These are phyloP conservation scores for Suhomyces bolitotheri DNA, from an alignment of 1,139 yeast genomes.

Conservation along the genomic window DNA sequence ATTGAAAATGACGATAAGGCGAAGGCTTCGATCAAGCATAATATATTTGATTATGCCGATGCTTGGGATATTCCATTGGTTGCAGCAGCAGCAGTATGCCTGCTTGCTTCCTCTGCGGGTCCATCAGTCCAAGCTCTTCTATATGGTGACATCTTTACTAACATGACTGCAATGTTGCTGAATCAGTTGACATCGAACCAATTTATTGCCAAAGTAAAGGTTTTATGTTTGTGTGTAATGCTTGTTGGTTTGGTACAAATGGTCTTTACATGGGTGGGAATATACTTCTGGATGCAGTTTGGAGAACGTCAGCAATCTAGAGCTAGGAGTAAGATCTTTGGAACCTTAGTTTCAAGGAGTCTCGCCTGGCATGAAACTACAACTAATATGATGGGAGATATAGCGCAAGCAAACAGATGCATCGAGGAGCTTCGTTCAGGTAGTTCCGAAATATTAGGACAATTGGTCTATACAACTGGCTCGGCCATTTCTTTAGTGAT, in stretches of 20 bases:
- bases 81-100: slow-evolving; percentile 23
- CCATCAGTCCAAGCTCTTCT: slow-evolving; percentile 67
- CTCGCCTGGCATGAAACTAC: slow-evolving; percentile 63
- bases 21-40: slow-evolving; percentile 1
- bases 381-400: slow-evolving; percentile 56
- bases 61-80: slow-evolving; percentile 26
- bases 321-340: slow-evolving; percentile 49
- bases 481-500: slow-evolving; percentile 58
- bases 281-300: slow-evolving; percentile 62
- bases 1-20: not conserved
- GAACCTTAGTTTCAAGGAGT: slow-evolving; percentile 36
- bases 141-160: slow-evolving; percentile 63
- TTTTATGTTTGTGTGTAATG: slow-evolving; percentile 55
- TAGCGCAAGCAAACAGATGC: slow-evolving; percentile 69
- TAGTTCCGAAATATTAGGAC: slow-evolving; percentile 64
- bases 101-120: slow-evolving; percentile 47
- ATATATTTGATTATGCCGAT: slow-evolving; percentile 29
- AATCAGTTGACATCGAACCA: slow-evolving; percentile 28
- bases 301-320: slow-evolving; percentile 72
- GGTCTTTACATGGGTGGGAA: slow-evolving; percentile 55
- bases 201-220: slow-evolving; percentile 47
- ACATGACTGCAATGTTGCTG: slow-evolving; percentile 41
- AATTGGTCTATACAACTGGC: slow-evolving; percentile 52
- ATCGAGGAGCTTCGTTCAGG: slow-evolving; percentile 77
- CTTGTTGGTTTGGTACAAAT: slow-evolving; percentile 57